phyloP scores from a whole-genome alignment of 768 basidiomycete genomes.

The Lyophyllum decastes region DNA sequence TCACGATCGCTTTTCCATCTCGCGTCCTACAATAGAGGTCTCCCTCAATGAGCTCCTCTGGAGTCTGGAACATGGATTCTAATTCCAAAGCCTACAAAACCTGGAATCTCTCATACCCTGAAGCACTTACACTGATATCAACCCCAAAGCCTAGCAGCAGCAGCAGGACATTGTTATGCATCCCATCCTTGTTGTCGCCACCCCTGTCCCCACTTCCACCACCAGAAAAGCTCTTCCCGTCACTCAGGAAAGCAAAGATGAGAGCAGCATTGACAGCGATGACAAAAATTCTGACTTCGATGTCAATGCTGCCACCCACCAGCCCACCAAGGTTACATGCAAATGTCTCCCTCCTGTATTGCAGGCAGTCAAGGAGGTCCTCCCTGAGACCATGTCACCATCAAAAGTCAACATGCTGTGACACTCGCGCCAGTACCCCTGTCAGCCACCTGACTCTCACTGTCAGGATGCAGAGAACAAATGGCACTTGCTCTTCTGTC shows the following conservation, averaged over 20 bases:
- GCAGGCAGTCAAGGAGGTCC: slow-evolving; percentile 40
- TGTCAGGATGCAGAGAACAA: slow-evolving; percentile 53
- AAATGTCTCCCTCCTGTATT: slow-evolving; percentile 36
- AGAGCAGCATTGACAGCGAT: slow-evolving; percentile 32
- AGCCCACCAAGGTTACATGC: slow-evolving; percentile 15
- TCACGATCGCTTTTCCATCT: slow-evolving; percentile 60
- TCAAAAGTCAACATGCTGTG: slow-evolving; percentile 57
- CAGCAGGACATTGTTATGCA: slow-evolving; percentile 33
- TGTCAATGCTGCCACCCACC: slow-evolving; percentile 30
- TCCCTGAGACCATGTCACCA: slow-evolving; percentile 57
- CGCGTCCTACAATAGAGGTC: slow-evolving; percentile 82
- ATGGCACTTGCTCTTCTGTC: slow-evolving; percentile 54
- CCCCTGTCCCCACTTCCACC: slow-evolving; percentile 15
- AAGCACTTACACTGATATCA: slow-evolving; percentile 3
- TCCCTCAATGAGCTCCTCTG: slow-evolving; percentile 83
- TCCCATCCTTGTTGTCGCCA: slow-evolving; percentile 7
- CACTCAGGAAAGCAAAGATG: slow-evolving; percentile 32
- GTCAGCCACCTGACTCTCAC: slow-evolving; percentile 57
- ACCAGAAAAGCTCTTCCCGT: slow-evolving; percentile 19
- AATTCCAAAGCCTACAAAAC: slow-evolving; percentile 24
- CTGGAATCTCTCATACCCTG: slow-evolving; percentile 14
- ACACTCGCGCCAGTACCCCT: slow-evolving; percentile 45
- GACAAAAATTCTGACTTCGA: slow-evolving; percentile 37
- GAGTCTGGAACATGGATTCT: slow-evolving; percentile 43
- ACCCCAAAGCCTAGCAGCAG: slow-evolving; percentile 22